Base-by-base conservation (phyloP, 768 basidiomycete genomes). In the Termitomyces heimii region DNA sequence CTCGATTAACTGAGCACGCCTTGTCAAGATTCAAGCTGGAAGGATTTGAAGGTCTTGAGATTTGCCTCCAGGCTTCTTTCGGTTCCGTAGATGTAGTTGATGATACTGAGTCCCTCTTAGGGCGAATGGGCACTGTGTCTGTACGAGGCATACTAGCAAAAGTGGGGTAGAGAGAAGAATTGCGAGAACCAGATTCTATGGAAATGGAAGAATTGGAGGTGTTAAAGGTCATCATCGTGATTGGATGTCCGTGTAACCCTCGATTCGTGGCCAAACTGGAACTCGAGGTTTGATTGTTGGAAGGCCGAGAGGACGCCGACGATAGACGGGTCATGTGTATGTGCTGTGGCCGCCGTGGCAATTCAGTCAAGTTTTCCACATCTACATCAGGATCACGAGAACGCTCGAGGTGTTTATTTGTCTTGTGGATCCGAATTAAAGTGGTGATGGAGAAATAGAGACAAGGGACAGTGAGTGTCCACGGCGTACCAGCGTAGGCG, bases 401-500 rank as follows among this genome's bases (percentile, higher is more conserved):
- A 47, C 75, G 71, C 60, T 71, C 63, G 40, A 77, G 66, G 53
- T 76, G 73, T 28, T 67, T 60, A 53, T 74, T 72, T 32, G 71
- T 74, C 49, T 70, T 71, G 55, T 59, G 60, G 6, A 76, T 68
- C 14, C 65, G 73, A 35, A 71, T 45, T 48, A 78, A 67, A n/a
- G 79, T 77, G 34, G 67, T 65, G 26, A 76, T 66, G 4, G 83
- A 82, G 13, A 84, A 66, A 59, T 76, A 69, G 40, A 84, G 67
- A 47, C 78, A 79, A 2, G 86, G 85, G 16, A 85, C 65, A 3
- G 76, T 70, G 10, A 82, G 66, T 43, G 82, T 54, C 56, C 84
- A 73, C 0, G 85, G 77, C 7, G 77, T 64, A 7, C 84, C 86
- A 13, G 84, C 79, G 62, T 86, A 87, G 39, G 82, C 80, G n/a